Base-by-base conservation (phyloP, 768 basidiomycete genomes). In the Podaxis mareebaensis region DNA sequence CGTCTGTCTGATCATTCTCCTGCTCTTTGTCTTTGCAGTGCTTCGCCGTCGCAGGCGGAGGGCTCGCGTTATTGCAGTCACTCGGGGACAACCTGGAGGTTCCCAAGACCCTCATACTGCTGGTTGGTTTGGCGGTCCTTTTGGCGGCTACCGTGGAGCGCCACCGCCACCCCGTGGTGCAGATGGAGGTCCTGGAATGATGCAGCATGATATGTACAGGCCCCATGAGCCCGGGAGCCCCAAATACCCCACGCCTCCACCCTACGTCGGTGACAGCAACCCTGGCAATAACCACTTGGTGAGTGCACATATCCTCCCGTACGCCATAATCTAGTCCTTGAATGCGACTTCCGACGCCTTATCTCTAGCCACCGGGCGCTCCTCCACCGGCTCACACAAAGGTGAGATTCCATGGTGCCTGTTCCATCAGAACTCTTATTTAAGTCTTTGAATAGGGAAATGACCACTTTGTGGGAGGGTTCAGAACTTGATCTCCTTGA, bases 401-500 rank as follows among this genome's bases (percentile, higher is more conserved):
- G n/a, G 54, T 56, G 49, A 51, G 49, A 51, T 11, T 24, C 7
- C 11, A 39, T 20, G 12, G 13, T 6, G 20, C 13, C 24, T 39
- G 11, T 56, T 11, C 15, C 53, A n/a, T 36, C 36, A 13, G 54
- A 22, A 40, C 20, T 5, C 24, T 33, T 33, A 33, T 33, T 33
- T 10, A 26, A 24, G 4, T 12, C 10, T 22, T 40, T 40, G 12
- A 12, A 22, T 13, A 56, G 54, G 54, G 54, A 22, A n/a, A 56
- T n/a, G 20, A 56, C 4, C 36, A 42, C 12, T 56, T 56, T 13
- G 54, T 56, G 54, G 54, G 54, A 56, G 54, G 54, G 2, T 56
- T 56, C 24, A 56, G 38, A 24, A 4, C n/a, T 12, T 56, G 39
- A 56, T 17, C 30, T 6, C 10, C 53, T 20, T 33, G 33, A 33